A percentile compares a stretch with the other conserved stretches of the same genome.
phyloP scores from a whole-genome alignment of 2,329 filamentous ascomycete species.

The Cladosporium halotolerans region DNA sequence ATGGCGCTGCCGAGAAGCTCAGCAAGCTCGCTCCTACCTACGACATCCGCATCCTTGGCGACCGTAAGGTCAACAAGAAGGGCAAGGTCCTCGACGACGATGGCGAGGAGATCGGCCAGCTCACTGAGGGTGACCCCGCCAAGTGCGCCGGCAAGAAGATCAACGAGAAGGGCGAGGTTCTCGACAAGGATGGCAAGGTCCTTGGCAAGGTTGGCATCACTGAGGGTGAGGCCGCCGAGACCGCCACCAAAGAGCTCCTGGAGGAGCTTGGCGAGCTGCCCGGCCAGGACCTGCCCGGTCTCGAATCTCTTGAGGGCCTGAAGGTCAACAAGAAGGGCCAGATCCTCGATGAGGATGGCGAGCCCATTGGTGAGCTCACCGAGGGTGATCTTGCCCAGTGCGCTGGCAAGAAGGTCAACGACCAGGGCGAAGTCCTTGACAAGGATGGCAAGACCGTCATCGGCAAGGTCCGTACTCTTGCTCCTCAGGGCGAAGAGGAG shows the following conservation, averaged over 20 bases:
- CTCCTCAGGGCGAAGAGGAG: constrained; percentile 33
- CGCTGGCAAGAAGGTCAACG: constrained; percentile 60
- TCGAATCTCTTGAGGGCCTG: constrained; percentile 45
- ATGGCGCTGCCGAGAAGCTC: constrained; percentile 44
- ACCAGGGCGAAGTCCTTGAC: constrained; percentile 59
- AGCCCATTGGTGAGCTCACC: constrained; percentile 47
- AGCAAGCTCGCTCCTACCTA: constrained; percentile 35
- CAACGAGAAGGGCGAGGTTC: constrained; percentile 46
- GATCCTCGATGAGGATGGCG: constrained; percentile 48
- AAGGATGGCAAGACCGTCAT: constrained; percentile 55
- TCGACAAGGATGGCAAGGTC: constrained; percentile 46
- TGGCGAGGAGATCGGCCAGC: constrained; percentile 46
- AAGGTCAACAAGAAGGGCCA: constrained; percentile 56
- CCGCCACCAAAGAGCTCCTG: constrained; percentile 43
- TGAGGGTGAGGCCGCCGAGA: constrained; percentile 45
- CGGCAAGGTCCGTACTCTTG: constrained; percentile 52
- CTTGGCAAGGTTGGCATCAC: constrained; percentile 45
- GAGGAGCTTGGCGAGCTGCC: constrained; percentile 42
- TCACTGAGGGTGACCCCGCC: constrained; percentile 40
- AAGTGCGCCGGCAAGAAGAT: constrained; percentile 43
- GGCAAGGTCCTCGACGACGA: constrained; percentile 47
- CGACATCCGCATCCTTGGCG: constrained; percentile 45
- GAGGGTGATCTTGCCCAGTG: constrained; percentile 57
- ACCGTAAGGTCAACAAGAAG: constrained; percentile 54
- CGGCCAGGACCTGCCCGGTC: constrained; percentile 33